Conservation (phyloP, 2,329 filamentous ascomycete genomes). For the Verticillium albo-atrum region DNA sequence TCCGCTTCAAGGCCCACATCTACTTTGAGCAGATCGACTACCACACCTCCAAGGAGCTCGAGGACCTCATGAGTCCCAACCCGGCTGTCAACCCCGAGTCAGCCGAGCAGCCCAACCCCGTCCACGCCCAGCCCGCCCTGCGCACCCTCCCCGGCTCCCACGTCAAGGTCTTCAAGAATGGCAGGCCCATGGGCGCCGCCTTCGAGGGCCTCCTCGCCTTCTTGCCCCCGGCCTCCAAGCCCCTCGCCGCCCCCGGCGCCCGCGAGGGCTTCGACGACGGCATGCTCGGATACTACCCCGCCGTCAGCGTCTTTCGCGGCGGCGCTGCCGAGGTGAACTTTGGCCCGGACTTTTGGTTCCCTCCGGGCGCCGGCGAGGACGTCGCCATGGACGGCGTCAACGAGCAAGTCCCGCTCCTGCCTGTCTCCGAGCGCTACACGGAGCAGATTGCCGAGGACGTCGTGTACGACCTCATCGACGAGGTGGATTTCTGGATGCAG, state of each 20-base stretch:
- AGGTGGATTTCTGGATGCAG: slow-evolving; percentile 84
- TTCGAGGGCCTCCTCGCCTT: slow-evolving; percentile 89
- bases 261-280: slow-evolving; percentile 90
- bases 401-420: slow-evolving; percentile 36
- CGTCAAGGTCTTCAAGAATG: slow-evolving; percentile 93
- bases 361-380: slow-evolving; percentile 41
- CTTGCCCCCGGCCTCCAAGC: slow-evolving; percentile 80
- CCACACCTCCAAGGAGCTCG: slow-evolving; percentile 80
- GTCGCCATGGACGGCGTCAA: not conserved
- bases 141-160: slow-evolving; percentile 81
- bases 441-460: slow-evolving; percentile 96
- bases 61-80: slow-evolving; percentile 72
- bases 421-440: slow-evolving; percentile 74
- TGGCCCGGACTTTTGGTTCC: slow-evolving; percentile 87
- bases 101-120: slow-evolving; percentile 61
- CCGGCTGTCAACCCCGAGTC: slow-evolving; percentile 29
- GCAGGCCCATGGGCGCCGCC: slow-evolving; percentile 75
- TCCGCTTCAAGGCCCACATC: slow-evolving; percentile 87
- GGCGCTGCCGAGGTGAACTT: slow-evolving; percentile 93
- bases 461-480: slow-evolving; percentile 88
- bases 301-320: slow-evolving; percentile 86
- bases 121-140: slow-evolving; percentile 68
- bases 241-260: slow-evolving; percentile 66
- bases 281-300: slow-evolving; percentile 92
- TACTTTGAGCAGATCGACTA: slow-evolving; percentile 95